Base-by-base conservation (phyloP, 768 basidiomycete species). In the Pulveroboletus frians region DNA sequence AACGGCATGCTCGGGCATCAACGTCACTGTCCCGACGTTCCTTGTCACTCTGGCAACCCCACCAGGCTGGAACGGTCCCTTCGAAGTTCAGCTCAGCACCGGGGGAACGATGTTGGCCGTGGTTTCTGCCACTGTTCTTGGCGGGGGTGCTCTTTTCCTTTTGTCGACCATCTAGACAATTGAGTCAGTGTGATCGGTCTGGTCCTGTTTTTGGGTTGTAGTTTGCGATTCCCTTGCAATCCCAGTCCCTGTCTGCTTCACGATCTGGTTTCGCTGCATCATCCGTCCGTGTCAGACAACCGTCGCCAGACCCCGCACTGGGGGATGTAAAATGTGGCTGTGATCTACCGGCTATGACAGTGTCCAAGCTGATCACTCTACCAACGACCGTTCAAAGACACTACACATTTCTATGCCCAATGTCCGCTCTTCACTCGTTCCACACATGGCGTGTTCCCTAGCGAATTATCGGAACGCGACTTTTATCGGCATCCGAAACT, bases 41-140 rank as follows among this genome's bases (percentile, higher is more conserved):
- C 58, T 72, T 35, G 69, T 73, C 18, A 64, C 72, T 1, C 70
- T 88, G 32, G 47, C 58, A 1, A 59, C 80, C 15, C 78, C 84
- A 2, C 39, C 66, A 0, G 65, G 55, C 52, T 88, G 84, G 86
- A 75, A 85, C 55, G 85, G 86, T 0, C 80, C 80, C 4, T 70
- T 71, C 47, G 76, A 70, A 13, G 66, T 71, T 9, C 62, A 69
- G n/a, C 69, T 88, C 52, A 71, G 72, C 43, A 50, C 66, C 1
- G 70, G 63, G 3, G 75, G 65, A 23, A 75, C 75, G 0, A 72
- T 69, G n/a, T 49, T 84, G 26, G 65, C 69, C 7, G 75, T 83
- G 15, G 60, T 60, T 17, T 55, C 70, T 7, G 78, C 72, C 6
- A 67, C 61, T 2, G 6, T 81, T n/a, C 64, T 87, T 11, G 80